A percentile compares a stretch with the other conserved stretches of the same genome.
These are phyloP conservation scores for Neopestalotiopsis clavispora DNA, from an alignment of 2,329 filamentous ascomycete species.

Conservation along the genomic window DNA sequence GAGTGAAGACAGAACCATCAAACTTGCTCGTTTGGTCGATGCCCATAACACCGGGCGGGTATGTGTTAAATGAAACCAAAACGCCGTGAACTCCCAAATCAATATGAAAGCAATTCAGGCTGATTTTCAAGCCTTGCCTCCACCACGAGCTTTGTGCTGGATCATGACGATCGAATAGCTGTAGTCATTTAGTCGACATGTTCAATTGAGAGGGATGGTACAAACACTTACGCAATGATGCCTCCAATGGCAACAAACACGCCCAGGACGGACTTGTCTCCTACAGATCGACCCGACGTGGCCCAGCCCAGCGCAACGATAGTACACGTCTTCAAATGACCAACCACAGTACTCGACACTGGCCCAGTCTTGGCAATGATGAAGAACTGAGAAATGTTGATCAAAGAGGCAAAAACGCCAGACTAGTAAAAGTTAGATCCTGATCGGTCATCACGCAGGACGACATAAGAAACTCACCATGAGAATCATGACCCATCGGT, in stretches of 20 bases:
- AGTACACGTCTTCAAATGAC: slow-evolving; percentile 68
- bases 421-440: slow-evolving; percentile 48
- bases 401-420: slow-evolving; percentile 65
- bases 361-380: slow-evolving; percentile 66
- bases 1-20: neutral
- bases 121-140: slow-evolving; percentile 8
- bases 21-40: neutral
- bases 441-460: neutral
- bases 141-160: slow-evolving; percentile 10
- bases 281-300: slow-evolving; percentile 57
- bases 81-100: slow-evolving; percentile 8
- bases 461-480: slow-evolving; percentile 48
- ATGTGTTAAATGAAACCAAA: neutral
- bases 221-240: slow-evolving; percentile 57
- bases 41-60: neutral
- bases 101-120: neutral
- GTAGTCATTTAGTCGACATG: neutral
- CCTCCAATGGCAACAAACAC: slow-evolving; percentile 61
- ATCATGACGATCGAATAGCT: slow-evolving; percentile 23
- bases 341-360: slow-evolving; percentile 69
- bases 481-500: slow-evolving; percentile 62
- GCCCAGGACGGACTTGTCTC: slow-evolving; percentile 59
- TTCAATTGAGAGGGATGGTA: neutral
- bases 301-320: slow-evolving; percentile 70
- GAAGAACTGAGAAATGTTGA: slow-evolving; percentile 69